Evolutionary conservation across 2,329 filamentous ascomycete species (phyloP), one percentile per base, ranked within the genome.

Genomic region (Botryotinia convoluta): DNA sequence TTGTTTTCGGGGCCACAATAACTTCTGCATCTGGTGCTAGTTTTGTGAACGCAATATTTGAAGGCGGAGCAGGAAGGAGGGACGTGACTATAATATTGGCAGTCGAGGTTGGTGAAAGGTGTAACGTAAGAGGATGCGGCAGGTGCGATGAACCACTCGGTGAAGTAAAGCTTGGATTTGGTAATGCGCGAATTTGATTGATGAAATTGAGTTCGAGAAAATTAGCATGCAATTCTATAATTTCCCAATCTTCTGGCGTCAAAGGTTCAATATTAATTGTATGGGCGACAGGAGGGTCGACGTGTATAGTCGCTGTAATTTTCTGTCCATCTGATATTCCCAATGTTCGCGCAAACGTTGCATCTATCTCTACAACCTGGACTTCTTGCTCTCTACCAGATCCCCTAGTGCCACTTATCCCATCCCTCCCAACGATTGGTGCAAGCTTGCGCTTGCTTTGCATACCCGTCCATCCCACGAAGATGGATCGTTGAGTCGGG

Each of bases 381-480:
- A 92, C 83, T 76, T 97, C 94, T 80, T 94, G 92, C 75, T 96
- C 93, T 79, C 90, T 87, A 20, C 83, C 83, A 32, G 86, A 86
- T 44, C 86, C 86, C 75, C 90, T 86, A 48, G 84, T 84, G 35
- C 88, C 86, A 77, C 85, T 88, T 77, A 94, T 87, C 0, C 93
- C 92, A 80, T 96, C 92, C 77, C 91, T 90, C 73, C 89, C 87
- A 42, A 96, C 89, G 42, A 95, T 87, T 0, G 93, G 89, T 20
- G 91, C 89, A 77, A 92, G 85, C 81, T 90, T 92, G 80, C 93
- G 90, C 86, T 95, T 97, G 85, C 95, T 98, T 77, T 94, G 92
- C 93, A 99, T 97, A 78, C 96, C 96, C 18, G 96, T 98, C 96
- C 96, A 99, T 82, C 96, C 96, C 74, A 97, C 87, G 81, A 92